Percentiles rank a stretch among this genome's conserved stretches.
phyloP scores from a whole-genome alignment of 495 filamentous ascomycete genomes.

The Cladorrhinum samala region DNA sequence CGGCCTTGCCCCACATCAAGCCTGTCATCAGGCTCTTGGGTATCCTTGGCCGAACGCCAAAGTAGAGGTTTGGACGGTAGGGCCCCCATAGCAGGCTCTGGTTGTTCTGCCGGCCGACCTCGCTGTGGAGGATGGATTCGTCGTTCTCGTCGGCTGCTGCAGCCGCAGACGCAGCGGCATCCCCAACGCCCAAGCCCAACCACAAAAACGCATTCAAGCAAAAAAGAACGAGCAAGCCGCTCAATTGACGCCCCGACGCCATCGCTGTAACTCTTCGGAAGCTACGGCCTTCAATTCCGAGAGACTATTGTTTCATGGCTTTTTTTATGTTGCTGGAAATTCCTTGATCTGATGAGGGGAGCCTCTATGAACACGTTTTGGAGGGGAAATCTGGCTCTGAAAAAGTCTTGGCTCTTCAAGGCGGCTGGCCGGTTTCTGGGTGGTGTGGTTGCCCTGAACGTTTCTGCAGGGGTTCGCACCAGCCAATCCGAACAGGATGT shows the following conservation, averaged over 20 bases:
- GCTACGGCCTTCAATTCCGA: background rate
- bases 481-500: too few species aligned
- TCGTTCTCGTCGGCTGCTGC: constrained; percentile 20
- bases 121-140: constrained; percentile 41
- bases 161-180: background rate
- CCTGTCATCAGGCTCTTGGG: constrained; percentile 78
- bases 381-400: too few species aligned
- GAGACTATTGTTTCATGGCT: background rate
- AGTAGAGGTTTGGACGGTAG: constrained; percentile 92
- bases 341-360: too few species aligned
- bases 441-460: too few species aligned
- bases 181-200: constrained; percentile 5
- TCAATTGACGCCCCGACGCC: background rate
- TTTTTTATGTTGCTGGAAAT: background rate
- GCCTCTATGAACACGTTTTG: too few species aligned
- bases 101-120: constrained; percentile 61
- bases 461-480: too few species aligned
- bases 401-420: too few species aligned
- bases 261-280: background rate
- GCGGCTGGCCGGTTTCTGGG: too few species aligned
- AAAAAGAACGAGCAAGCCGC: background rate
- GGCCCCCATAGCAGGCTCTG: constrained; percentile 92
- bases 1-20: constrained; percentile 85
- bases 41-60: constrained; percentile 83
- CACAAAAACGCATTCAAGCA: too few species aligned